Percentiles rank a stretch among this genome's conserved stretches.
Evolutionary conservation across 805 yeast genomes (phyloP).

Genomic region (Cyberlindnera lachancei): DNA sequence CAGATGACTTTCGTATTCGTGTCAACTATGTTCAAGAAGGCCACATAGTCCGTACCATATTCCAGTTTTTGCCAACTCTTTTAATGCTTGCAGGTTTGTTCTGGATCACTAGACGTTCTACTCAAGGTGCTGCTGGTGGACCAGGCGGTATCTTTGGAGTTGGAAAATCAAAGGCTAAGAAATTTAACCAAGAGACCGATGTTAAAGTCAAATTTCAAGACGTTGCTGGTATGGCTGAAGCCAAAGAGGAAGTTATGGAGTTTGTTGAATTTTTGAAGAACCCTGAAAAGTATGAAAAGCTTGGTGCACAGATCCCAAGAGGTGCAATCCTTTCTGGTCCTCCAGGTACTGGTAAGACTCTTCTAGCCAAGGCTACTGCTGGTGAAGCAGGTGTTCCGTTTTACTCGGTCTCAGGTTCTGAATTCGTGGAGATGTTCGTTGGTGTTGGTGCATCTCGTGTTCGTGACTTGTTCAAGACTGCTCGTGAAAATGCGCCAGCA

Average conservation of each 20-base stretch:
- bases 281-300: constrained; percentile 81
- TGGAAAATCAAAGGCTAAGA: constrained; percentile 87
- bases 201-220: constrained; percentile 85
- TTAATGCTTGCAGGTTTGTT: constrained; percentile 83
- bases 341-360: constrained; percentile 98
- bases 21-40: constrained; percentile 73
- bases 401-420: constrained; percentile 93
- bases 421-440: constrained; percentile 97
- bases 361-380: constrained; percentile 96
- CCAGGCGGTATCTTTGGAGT: constrained; percentile 81
- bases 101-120: constrained; percentile 67
- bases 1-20: constrained; percentile 64
- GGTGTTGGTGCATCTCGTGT: constrained; percentile 99
- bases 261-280: constrained; percentile 89
- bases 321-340: constrained; percentile 98
- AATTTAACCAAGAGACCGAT: constrained; percentile 86
- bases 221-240: constrained; percentile 97
- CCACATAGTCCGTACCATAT: constrained; percentile 49
- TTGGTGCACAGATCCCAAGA: constrained; percentile 97
- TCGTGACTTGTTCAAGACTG: constrained; percentile 87
- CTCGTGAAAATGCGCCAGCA: constrained; percentile 90
- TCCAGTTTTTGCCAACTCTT: constrained; percentile 83
- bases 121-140: constrained; percentile 34
- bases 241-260: constrained; percentile 96
- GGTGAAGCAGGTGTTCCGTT: constrained; percentile 99